Evolutionary conservation across 768 basidiomycete species (phyloP), one percentile per base, ranked within the genome.

Genomic region (Lactifluus hygrophoroides): DNA sequence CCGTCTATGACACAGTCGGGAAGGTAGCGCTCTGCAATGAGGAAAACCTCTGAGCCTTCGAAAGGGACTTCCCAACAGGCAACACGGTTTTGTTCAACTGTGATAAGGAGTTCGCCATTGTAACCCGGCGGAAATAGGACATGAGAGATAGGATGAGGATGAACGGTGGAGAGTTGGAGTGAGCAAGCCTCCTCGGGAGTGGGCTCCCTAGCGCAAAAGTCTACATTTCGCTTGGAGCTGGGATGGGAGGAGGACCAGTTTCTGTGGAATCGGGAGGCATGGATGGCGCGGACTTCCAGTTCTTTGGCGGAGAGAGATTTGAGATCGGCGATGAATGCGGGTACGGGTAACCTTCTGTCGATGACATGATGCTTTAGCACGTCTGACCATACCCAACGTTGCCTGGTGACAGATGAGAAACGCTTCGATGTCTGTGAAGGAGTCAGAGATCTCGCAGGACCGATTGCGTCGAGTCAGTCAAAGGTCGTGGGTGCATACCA

Each of bases 301-400:
- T 72, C 70, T 45, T 65, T 66, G 44, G 72, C 64, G 28, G 71
- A 68, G 17, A 70, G 55, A 34, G 60, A 56, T 53, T 68, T 67
- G 52, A 71, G 58, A 55, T 71, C 70, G 1, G 63, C 51, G 44
- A 54, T 65, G 42, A 54, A 60, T 32, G 71, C 69, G 25, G 72
- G 72, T 17, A 73, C 55, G 45, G 72, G 70, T 27, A 73, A 64
- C 13, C 69, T 69, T 30, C 63, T 66, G 57, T 69, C 64, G 9
- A 71, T 65, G 62, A 73, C 67, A 61, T 70, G 72, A 9, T 67
- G 65, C 45, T 68, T 64, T 34, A 73, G 62, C 17, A 71, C 72
- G 58, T 72, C 67, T 38, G 67, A 65, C 72, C 72, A 73, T 17
- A 73, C 70, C 71, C 71, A 73, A 51, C 72, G 72, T 44, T 69